Evolutionary conservation across 23 red algal genomes (phyloP).

Genomic region (Gracilaria domingensis): DNA sequence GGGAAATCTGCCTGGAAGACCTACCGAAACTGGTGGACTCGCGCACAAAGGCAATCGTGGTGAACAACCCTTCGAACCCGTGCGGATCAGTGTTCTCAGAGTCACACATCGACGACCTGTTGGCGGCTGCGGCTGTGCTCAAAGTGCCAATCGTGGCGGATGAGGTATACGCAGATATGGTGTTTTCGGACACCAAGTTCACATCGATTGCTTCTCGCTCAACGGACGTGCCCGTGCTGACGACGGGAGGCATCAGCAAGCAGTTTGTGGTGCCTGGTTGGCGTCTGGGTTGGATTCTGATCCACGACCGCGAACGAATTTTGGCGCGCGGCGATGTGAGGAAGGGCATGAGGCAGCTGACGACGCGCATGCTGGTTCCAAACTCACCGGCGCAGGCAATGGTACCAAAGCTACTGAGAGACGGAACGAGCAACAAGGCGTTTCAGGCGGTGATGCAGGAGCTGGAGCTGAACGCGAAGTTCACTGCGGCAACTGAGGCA

Average conservation of each 20-base stretch:
- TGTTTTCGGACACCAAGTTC: conserved; percentile 67
- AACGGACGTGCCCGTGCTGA: conserved; percentile 87
- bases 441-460: conserved; percentile 69
- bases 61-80: conserved; percentile 99
- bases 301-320: conserved; percentile 79
- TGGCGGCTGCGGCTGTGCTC: conserved; percentile 67
- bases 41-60: conserved; percentile 88
- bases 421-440: not conserved
- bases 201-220: conserved; percentile 57
- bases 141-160: conserved; percentile 91
- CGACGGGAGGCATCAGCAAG: conserved; percentile 88
- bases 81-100: conserved; percentile 88
- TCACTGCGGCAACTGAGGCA: conserved; percentile 40
- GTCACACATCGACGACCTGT: conserved; percentile 74
- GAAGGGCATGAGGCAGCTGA: conserved; percentile 78
- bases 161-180: conserved; percentile 98
- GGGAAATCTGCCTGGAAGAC: conserved; percentile 80
- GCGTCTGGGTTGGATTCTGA: conserved; percentile 91
- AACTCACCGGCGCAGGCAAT: conserved; percentile 82
- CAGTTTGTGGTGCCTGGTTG: conserved; percentile 96
- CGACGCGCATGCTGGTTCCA: conserved; percentile 91
- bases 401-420: conserved; percentile 68
- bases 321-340: conserved; percentile 54
- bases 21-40: conserved; percentile 66
- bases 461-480: conserved; percentile 77